Evolutionary conservation across 352 stramenopile genomes (phyloP).

Genomic region (Pelagophyceae sp.): DNA sequence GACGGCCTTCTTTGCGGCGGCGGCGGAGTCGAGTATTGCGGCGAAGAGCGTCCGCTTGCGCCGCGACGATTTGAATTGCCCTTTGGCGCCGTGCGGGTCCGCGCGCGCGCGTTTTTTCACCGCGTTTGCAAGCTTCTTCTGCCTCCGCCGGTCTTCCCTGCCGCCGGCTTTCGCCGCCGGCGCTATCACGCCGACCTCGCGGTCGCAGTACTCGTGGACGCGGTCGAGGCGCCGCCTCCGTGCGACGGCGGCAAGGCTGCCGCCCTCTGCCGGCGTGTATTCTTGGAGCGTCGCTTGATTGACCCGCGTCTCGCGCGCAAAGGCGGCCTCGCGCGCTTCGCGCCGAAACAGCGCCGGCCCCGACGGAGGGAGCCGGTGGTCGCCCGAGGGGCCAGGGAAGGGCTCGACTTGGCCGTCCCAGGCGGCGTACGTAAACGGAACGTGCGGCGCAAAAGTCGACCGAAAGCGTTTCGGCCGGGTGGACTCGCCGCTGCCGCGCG

Average conservation of each 20-base stretch:
- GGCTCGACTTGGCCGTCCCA: neutral
- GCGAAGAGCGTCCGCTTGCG: neutral
- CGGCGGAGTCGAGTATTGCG: neutral
- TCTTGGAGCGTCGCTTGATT: neutral
- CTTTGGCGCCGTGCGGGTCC: neutral
- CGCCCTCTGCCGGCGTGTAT: neutral
- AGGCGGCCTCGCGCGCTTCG: neutral
- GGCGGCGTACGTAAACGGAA: too few species aligned
- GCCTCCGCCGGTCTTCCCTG: neutral
- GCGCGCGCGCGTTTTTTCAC: neutral
- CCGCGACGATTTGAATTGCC: neutral
- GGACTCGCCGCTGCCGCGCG: too few species aligned
- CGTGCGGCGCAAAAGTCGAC: too few species aligned
- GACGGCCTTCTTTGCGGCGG: neutral
- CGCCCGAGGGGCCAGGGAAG: neutral
- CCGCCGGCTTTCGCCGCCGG: neutral
- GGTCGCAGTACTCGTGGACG: constrained; percentile 1
- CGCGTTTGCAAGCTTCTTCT: neutral
- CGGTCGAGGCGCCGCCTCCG: neutral
- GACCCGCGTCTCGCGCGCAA: neutral
- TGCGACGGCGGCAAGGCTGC: neutral
- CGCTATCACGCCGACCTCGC: neutral
- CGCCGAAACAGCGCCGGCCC: neutral
- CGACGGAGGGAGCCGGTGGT: neutral
- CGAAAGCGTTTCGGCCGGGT: too few species aligned